Conservation (phyloP, 1,284 basidiomycete genomes). For the Pseudozyma hubeiensis region DNA sequence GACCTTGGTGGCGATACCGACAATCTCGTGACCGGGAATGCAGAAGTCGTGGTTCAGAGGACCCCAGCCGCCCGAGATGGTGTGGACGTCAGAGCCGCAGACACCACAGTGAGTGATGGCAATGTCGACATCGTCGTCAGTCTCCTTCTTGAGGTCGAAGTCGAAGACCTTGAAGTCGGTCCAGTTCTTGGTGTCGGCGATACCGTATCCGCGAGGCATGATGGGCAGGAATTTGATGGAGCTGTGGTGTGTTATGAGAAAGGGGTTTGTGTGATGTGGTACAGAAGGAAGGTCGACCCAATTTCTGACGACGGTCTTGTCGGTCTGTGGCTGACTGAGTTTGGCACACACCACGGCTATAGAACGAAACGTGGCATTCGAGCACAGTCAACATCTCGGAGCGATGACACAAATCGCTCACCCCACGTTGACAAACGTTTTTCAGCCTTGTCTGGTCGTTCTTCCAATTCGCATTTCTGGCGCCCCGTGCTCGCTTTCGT, state of each 20-base stretch:
- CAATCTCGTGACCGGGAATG: slow-evolving; percentile 75
- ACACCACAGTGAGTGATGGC: slow-evolving; percentile 66
- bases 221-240: neutral
- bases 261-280: neutral
- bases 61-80: slow-evolving; percentile 66
- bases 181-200: slow-evolving; percentile 65
- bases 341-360: slow-evolving; percentile 13
- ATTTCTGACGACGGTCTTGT: neutral
- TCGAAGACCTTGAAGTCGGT: slow-evolving; percentile 67
- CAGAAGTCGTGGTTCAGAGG: slow-evolving; percentile 64
- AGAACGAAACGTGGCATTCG: slow-evolving; percentile 2
- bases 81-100: slow-evolving; percentile 61
- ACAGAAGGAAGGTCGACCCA: neutral
- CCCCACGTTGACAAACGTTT: slow-evolving; percentile 35
- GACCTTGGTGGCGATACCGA: slow-evolving; percentile 72
- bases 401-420: slow-evolving; percentile 5
- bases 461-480: slow-evolving; percentile 4
- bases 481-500: slow-evolving; percentile 2
- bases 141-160: slow-evolving; percentile 65
- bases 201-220: slow-evolving; percentile 64
- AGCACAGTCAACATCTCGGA: slow-evolving; percentile 13
- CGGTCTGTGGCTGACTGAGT: neutral
- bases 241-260: neutral
- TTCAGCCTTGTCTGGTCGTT: slow-evolving; percentile 1
- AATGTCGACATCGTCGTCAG: slow-evolving; percentile 63